Conservation (phyloP, 2,329 filamentous ascomycete genomes). For the Botryotinia globosa region DNA sequence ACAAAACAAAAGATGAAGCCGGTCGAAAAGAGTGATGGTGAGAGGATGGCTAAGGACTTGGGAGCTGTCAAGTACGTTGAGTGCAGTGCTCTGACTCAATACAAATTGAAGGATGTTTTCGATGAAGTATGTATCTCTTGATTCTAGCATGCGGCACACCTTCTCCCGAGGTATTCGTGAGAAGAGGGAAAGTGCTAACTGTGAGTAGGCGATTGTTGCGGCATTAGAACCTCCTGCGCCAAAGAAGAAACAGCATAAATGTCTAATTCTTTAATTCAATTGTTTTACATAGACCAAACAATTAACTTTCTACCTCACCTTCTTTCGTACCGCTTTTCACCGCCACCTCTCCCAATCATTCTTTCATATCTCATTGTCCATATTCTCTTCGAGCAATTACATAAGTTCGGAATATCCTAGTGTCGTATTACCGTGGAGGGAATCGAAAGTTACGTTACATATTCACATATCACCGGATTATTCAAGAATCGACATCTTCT, state of each 20-base stretch:
- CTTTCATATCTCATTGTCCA: conserved; percentile 9
- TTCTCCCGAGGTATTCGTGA: conserved; percentile 3
- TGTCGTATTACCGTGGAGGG: neutral
- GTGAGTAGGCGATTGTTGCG: conserved; percentile 80
- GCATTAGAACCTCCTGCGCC: conserved; percentile 83
- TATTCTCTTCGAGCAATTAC: conserved; percentile 1
- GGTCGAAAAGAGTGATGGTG: conserved; percentile 87
- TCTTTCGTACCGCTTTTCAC: neutral
- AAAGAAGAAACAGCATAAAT: conserved; percentile 73
- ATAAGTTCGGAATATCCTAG: conserved; percentile 1
- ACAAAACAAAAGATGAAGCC: conserved; percentile 95
- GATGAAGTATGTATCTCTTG: conserved; percentile 70
- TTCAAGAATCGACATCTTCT: neutral
- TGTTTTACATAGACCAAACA: conserved; percentile 1
- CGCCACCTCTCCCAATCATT: neutral
- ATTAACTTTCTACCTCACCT: conserved; percentile 3
- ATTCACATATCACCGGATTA: conserved; percentile 3
- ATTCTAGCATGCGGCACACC: neutral
- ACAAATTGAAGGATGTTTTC: conserved; percentile 98
- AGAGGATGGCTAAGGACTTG: conserved; percentile 95
- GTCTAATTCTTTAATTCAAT: conserved; percentile 59
- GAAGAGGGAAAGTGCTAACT: conserved; percentile 70
- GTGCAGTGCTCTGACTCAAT: conserved; percentile 96
- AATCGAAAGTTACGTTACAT: conserved; percentile 13
- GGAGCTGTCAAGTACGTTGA: conserved; percentile 98